Evolutionary conservation across 2,329 filamentous ascomycete species (phyloP), one percentile per base, ranked within the genome.

Genomic region (Sporothrix globosa): DNA sequence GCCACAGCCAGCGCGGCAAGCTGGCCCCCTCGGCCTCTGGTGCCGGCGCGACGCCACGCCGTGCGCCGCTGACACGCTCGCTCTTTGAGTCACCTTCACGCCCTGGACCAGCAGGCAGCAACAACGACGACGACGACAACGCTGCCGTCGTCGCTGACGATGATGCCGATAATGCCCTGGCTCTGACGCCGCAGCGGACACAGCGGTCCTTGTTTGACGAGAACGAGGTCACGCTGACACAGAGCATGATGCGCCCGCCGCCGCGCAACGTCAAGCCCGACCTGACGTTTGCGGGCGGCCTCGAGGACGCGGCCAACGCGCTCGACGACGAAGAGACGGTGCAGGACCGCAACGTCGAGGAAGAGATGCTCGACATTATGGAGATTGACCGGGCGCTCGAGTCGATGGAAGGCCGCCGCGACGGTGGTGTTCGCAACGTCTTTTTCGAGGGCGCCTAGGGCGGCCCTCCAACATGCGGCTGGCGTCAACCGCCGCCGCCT

Each of bases 331-430:
- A 86, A 67, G 80, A 83, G 41, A 79, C 81, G n/a, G 82, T 80
- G 19, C 77, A 78, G 27, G 80, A 81, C 34, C 80, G 87, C 44
- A 83, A 88, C 70, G 81, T 88, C 14, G 87, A 89, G 75, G 82
- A 83, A 41, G 87, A 89, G 77, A 85, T 89, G 82, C 81, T 90
- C 74, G 87, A 89, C 76, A 87, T 90, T 58, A 86, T 89, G 83
- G 87, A 88, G 74, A 88, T 90, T 75, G 88, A 90, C 74, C 84
- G 86, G 71, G 85, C 84, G 65, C 77, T 90, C 68, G 83, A 87
- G 63, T 81, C 80, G 66, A 81, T 90, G 85, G 84, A 88, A 69
- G 80, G 78, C 52, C 81, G 82, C 46, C 80, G 83, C 60, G 81
- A 81, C 46, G 81, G 80, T 69, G 84, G 83, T 11, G 58, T 58